Conservation (phyloP, 176 grass and related monocot genomes). For the Coix lacrymajobi region DNA sequence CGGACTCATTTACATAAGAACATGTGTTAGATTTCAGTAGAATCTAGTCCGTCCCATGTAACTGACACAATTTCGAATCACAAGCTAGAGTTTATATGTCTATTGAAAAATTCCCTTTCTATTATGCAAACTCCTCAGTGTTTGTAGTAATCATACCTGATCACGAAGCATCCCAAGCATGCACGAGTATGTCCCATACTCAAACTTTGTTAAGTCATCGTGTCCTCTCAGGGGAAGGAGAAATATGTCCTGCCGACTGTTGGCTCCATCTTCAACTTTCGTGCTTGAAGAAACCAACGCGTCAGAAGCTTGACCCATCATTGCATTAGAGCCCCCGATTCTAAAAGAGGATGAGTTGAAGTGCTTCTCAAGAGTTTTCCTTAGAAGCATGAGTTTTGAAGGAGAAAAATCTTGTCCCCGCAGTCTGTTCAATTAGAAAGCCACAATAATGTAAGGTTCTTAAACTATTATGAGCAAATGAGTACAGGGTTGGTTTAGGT, state of each 20-base stretch:
- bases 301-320: slow-evolving; percentile 21
- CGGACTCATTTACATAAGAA: not conserved
- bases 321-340: slow-evolving; percentile 27
- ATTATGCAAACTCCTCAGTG: not conserved
- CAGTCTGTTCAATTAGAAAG: slow-evolving; percentile 49
- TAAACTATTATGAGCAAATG: not conserved
- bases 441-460: not conserved
- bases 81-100: not conserved
- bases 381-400: slow-evolving; percentile 42
- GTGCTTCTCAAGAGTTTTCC: slow-evolving; percentile 47
- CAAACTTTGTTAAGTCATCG: slow-evolving; percentile 38
- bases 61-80: not conserved
- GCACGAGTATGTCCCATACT: slow-evolving; percentile 58
- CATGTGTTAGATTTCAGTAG: not conserved
- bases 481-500: not conserved
- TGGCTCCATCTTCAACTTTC: slow-evolving; percentile 31
- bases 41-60: not conserved
- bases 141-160: slow-evolving; percentile 50
- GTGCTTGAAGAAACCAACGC: slow-evolving; percentile 8
- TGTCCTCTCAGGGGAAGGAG: slow-evolving; percentile 51
- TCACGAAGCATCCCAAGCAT: slow-evolving; percentile 71
- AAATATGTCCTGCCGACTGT: slow-evolving; percentile 46
- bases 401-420: slow-evolving; percentile 54
- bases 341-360: slow-evolving; percentile 59
- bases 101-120: not conserved